These are phyloP conservation scores for Trichophyton simii DNA, from an alignment of 2,329 filamentous ascomycete genomes.

Conservation along the genomic window DNA sequence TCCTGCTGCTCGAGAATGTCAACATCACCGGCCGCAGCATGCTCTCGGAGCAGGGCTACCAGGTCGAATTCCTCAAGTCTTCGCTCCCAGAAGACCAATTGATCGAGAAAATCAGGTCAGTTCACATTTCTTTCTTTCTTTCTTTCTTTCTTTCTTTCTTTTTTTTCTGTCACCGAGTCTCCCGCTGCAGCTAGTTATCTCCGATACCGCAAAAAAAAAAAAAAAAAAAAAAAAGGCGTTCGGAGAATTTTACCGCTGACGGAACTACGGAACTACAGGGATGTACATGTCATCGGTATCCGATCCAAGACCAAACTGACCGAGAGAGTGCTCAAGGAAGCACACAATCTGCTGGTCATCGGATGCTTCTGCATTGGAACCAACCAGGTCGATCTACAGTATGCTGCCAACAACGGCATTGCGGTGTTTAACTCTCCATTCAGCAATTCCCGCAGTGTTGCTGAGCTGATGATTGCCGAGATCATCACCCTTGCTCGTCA, in stretches of 20 bases:
- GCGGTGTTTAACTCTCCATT: constrained; percentile 99
- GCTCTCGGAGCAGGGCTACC: constrained; percentile 74
- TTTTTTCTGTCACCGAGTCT: neutral
- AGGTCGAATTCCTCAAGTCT: constrained; percentile 82
- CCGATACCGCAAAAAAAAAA: neutral
- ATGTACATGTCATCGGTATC: constrained; percentile 95
- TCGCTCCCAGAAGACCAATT: constrained; percentile 85
- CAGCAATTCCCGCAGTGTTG: constrained; percentile 92
- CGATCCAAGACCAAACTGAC: constrained; percentile 95
- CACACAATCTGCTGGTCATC: constrained; percentile 87
- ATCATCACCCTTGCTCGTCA: constrained; percentile 87
- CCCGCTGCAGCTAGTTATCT: neutral
- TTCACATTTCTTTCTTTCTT: constrained; percentile 8
- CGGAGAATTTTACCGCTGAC: neutral
- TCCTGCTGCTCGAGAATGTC: constrained; percentile 88
- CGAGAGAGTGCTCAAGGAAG: constrained; percentile 69
- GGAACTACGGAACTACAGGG: constrained; percentile 38
- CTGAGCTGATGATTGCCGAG: constrained; percentile 87
- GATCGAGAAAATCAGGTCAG: constrained; percentile 88
- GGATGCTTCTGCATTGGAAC: constrained; percentile 99
- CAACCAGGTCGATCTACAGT: constrained; percentile 41
- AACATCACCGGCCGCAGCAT: constrained; percentile 82
- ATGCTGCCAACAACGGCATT: constrained; percentile 49
- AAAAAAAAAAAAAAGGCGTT: neutral
- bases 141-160: neutral